phyloP scores from a whole-genome alignment of 2,329 filamentous ascomycete genomes.

The Aphanoascus verrucosus region DNA sequence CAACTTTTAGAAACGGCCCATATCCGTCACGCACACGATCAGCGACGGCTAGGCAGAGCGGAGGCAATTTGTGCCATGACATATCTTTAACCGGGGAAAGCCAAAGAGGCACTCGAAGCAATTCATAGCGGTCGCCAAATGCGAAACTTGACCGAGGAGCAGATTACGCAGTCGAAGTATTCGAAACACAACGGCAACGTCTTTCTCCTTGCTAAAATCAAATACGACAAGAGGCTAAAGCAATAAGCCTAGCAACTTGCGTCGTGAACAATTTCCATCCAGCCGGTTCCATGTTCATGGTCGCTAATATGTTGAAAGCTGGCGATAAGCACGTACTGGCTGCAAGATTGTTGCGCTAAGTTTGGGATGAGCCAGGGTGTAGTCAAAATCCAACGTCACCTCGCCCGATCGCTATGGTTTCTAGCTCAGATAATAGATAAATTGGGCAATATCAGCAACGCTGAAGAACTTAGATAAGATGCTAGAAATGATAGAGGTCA shows the following conservation, averaged over 20 bases:
- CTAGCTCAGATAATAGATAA: not conserved
- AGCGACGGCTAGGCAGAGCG: not conserved
- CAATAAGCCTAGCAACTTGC: constrained; percentile 13
- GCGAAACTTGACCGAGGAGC: constrained; percentile 1
- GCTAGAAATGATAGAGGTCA: constrained; percentile 1
- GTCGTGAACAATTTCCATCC: constrained; percentile 14
- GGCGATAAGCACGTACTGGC: not conserved
- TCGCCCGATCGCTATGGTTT: constrained; percentile 8
- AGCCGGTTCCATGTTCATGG: constrained; percentile 6
- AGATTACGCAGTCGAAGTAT: constrained; percentile 10
- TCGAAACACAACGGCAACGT: constrained; percentile 17
- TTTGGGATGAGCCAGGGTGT: not conserved
- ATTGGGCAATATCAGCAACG: not conserved
- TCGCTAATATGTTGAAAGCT: constrained; percentile 4
- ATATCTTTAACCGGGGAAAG: constrained; percentile 12
- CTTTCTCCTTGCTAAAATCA: constrained; percentile 14
- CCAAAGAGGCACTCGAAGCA: constrained; percentile 13
- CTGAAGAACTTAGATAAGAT: not conserved
- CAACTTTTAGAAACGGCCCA: constrained; percentile 4
- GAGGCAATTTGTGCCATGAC: constrained; percentile 16
- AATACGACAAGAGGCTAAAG: constrained; percentile 9
- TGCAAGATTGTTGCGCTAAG: not conserved
- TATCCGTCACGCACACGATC: constrained; percentile 4
- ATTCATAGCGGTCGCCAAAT: constrained; percentile 10
- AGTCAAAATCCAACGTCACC: constrained; percentile 2